Evolutionary conservation across 2,329 filamentous ascomycete genomes (phyloP), one percentile per base, ranked within the genome.

Genomic region (Fusarium newnesense): DNA sequence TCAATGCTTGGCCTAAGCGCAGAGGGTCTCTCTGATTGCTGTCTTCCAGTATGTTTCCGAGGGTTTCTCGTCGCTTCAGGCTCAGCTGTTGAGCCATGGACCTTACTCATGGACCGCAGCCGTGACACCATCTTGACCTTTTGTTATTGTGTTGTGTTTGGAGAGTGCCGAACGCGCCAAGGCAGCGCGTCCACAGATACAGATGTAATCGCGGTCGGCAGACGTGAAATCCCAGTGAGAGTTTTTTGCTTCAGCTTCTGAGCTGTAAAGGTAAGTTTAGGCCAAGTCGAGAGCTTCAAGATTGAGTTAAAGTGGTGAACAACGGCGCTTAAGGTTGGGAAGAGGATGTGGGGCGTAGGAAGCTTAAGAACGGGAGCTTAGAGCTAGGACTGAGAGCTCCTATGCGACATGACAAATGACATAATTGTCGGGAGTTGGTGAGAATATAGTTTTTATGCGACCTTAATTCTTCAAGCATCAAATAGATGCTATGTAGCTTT

Each of bases 271-370:
- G 16, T 19, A 46, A 42, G 32, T 30, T 49, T 24, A 26, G 12
- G 42, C 36, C n/a, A 21, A 54, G 36, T 21, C n/a, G 37, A 39
- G 15, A 28, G 26, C 54, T 39, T 47, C 13, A 49, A 21, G 21
- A 30, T 40, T 49, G 28, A 42, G 46, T 47, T 59, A 44, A 72
- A 44, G 34, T 53, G 24, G 39, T 58, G 28, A 44, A 44, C 44
- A 37, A 43, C 10, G 36, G n/a, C 44, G 13, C 36, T 40, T 19
- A n/a, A 40, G 30, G 34, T 26, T 12, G 32, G 37, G 42, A 47
- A 60, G 43, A 44, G 24, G 43, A 53, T 54, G 73, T 75, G 73
- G 73, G 63, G 61, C 70, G 26, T 8, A 24, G 16, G 53, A 68
- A 59, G 69, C 61, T 62, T 46, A 53, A 64, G 32, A 36, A 34